These are phyloP conservation scores for Phoenix roebelenii DNA, from an alignment of 176 grass and related monocot genomes.

Conservation along the genomic window DNA sequence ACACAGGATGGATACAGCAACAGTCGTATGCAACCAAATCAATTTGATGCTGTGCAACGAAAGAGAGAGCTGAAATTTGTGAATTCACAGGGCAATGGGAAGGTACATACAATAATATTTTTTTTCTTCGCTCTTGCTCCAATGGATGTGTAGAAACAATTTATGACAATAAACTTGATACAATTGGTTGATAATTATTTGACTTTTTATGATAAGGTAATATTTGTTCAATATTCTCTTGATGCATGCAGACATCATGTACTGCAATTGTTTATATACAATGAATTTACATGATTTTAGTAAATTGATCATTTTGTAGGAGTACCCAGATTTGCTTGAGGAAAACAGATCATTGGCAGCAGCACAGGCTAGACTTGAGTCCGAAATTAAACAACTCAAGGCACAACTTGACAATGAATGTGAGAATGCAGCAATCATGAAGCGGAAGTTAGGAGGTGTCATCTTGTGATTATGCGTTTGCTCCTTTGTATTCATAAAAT, in stretches of 20 bases:
- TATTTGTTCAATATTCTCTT: too few species aligned
- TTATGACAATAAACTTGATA: too few species aligned
- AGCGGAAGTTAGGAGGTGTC: conserved; percentile 58
- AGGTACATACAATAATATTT: conserved; percentile 9
- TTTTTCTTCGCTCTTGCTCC: neutral
- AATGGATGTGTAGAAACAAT: too few species aligned
- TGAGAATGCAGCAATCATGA: conserved; percentile 42
- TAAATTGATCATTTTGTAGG: conserved; percentile 44
- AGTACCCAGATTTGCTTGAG: conserved; percentile 29
- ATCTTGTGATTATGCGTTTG: conserved; percentile 6
- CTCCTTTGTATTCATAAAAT: neutral
- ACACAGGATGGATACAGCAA: conserved; percentile 39
- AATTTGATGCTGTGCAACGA: conserved; percentile 38
- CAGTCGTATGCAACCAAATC: conserved; percentile 36
- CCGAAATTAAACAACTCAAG: conserved; percentile 69
- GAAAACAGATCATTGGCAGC: conserved; percentile 33
- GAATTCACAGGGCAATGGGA: conserved; percentile 19
- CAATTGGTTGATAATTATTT: too few species aligned
- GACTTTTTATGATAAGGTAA: too few species aligned
- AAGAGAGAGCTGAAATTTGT: conserved; percentile 21
- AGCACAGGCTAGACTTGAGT: conserved; percentile 49
- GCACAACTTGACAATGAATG: conserved; percentile 38
- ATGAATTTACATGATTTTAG: conserved; percentile 8
- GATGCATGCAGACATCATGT: too few species aligned
- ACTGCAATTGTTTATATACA: too few species aligned